Conservation (phyloP, 176 grass and related monocot genomes). For the Ensete ventricosum region DNA sequence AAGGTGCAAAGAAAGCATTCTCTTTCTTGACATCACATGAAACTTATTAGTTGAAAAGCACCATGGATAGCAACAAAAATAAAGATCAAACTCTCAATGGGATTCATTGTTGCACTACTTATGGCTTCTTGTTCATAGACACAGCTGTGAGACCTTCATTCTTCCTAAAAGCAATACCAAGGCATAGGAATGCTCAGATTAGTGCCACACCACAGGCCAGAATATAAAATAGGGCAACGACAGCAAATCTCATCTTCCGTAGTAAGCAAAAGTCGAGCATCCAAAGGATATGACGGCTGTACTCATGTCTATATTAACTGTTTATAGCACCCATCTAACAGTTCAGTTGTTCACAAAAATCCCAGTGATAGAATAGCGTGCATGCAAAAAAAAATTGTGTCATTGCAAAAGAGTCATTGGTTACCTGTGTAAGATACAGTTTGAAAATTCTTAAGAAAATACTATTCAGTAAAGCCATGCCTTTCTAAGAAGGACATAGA, state of each 20-base stretch:
- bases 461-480: neutral
- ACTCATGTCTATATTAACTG: neutral
- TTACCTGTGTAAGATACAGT: constrained; percentile 47
- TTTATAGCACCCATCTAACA: neutral
- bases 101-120: too few species aligned
- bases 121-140: too few species aligned
- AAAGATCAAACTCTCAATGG: too few species aligned
- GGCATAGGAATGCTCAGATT: too few species aligned
- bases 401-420: constrained; percentile 28
- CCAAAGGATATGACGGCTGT: neutral
- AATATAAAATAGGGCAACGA: neutral
- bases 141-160: too few species aligned
- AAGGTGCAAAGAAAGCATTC: too few species aligned
- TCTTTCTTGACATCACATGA: too few species aligned
- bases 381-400: neutral
- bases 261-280: neutral
- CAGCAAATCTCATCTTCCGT: neutral
- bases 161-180: too few species aligned
- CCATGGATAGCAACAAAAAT: too few species aligned
- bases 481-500: neutral
- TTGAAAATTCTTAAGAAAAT: constrained; percentile 18
- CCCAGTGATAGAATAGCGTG: neutral
- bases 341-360: neutral
- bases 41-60: too few species aligned
- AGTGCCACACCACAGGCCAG: too few species aligned